Conservation (phyloP, 2,329 filamentous ascomycete genomes). For the Pseudogymnoascus sp. region DNA sequence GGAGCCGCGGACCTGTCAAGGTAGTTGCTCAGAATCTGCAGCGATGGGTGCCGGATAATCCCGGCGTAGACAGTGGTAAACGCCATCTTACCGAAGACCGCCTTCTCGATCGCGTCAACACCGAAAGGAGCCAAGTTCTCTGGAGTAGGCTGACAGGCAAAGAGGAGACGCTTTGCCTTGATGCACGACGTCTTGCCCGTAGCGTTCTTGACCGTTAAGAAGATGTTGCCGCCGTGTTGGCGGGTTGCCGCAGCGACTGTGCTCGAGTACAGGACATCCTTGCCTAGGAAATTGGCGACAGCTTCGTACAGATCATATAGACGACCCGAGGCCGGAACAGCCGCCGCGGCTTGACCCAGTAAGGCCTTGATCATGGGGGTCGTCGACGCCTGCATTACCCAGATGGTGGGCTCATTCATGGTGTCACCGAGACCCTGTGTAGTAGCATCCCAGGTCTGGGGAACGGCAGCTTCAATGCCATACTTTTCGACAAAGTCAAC, state of each 20-base stretch:
- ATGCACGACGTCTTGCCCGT: slow-evolving; percentile 11
- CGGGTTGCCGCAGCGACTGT: slow-evolving; percentile 14
- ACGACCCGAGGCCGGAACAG: slow-evolving; percentile 18
- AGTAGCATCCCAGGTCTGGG: not conserved
- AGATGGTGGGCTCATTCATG: slow-evolving; percentile 35
- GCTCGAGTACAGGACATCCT: slow-evolving; percentile 21
- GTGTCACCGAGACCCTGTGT: slow-evolving; percentile 37
- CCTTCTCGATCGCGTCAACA: slow-evolving; percentile 15
- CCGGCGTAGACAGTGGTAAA: slow-evolving; percentile 21
- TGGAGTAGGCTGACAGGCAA: slow-evolving; percentile 20
- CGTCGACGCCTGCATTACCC: slow-evolving; percentile 24
- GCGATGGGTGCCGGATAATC: slow-evolving; percentile 21
- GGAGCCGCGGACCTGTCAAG: slow-evolving; percentile 18
- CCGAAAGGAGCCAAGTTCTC: slow-evolving; percentile 18
- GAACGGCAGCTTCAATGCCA: not conserved
- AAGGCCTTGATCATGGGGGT: slow-evolving; percentile 19
- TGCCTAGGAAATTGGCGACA: slow-evolving; percentile 15
- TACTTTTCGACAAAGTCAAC: slow-evolving; percentile 20
- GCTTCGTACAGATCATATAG: slow-evolving; percentile 17
- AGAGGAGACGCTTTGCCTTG: slow-evolving; percentile 21
- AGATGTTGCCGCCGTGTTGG: slow-evolving; percentile 13
- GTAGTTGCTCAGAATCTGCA: slow-evolving; percentile 17
- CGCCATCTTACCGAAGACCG: slow-evolving; percentile 14
- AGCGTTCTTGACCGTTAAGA: slow-evolving; percentile 11
- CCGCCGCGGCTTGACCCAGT: slow-evolving; percentile 15